Conservation (phyloP, 495 filamentous ascomycete genomes). For the Penicillium mononematosum region DNA sequence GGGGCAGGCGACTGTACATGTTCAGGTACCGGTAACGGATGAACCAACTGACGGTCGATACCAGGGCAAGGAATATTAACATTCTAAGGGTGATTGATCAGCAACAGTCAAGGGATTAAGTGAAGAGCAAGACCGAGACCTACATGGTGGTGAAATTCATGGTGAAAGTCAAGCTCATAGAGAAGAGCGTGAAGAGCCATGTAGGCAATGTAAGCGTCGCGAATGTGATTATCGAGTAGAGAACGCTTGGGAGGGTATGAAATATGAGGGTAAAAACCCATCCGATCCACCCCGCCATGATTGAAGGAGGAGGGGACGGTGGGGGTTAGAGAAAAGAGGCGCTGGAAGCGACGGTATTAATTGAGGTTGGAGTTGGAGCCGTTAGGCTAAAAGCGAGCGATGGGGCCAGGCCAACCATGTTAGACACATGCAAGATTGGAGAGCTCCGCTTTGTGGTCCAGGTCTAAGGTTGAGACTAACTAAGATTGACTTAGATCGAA, state of each 20-base stretch:
- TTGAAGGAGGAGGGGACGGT: slow-evolving; percentile 34
- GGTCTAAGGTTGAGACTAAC: slow-evolving; percentile 13
- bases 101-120: neutral
- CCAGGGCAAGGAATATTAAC: slow-evolving; percentile 71
- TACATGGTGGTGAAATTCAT: slow-evolving; percentile 98
- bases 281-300: slow-evolving; percentile 47
- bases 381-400: slow-evolving; percentile 26
- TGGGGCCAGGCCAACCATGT: slow-evolving; percentile 25
- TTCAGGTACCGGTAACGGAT: slow-evolving; percentile 91
- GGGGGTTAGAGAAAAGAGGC: slow-evolving; percentile 28
- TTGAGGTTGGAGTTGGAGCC: slow-evolving; percentile 21
- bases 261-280: slow-evolving; percentile 46
- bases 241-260: slow-evolving; percentile 62
- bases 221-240: slow-evolving; percentile 84
- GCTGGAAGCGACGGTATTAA: slow-evolving; percentile 20
- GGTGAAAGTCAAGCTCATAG: slow-evolving; percentile 92
- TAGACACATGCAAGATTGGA: slow-evolving; percentile 1
- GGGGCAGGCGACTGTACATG: slow-evolving; percentile 90
- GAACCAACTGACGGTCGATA: slow-evolving; percentile 85
- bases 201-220: slow-evolving; percentile 85
- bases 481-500: slow-evolving; percentile 5
- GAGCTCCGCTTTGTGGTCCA: slow-evolving; percentile 20
- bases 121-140: slow-evolving; percentile 20
- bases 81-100: slow-evolving; percentile 48
- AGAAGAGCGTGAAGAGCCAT: slow-evolving; percentile 88